Conservation (phyloP, 2,329 filamentous ascomycete genomes). For the Calonectria henricotiae region DNA sequence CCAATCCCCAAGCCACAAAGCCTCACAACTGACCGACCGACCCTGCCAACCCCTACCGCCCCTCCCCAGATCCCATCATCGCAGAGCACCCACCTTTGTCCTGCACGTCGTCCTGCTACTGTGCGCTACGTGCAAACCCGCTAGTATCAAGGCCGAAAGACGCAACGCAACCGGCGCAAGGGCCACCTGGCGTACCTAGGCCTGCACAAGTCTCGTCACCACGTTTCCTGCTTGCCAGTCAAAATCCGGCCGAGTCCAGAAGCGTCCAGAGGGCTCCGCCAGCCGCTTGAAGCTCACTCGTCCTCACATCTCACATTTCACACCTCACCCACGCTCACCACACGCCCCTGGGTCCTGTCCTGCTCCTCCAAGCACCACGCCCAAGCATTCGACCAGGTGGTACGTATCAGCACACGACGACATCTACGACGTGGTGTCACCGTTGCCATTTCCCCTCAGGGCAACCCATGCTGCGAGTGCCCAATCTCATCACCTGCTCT, state of each 20-base stretch:
- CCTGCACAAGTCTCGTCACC: conserved; percentile 27
- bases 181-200: conserved; percentile 13
- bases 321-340: background rate
- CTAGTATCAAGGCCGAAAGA: conserved; percentile 23
- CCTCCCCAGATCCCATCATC: conserved; percentile 32
- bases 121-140: conserved; percentile 15
- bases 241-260: conserved; percentile 23
- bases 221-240: conserved; percentile 25
- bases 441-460: conserved; percentile 23
- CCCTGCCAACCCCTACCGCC: conserved; percentile 21
- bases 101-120: conserved; percentile 18
- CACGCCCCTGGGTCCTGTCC: background rate
- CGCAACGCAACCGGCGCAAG: conserved; percentile 16
- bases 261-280: background rate
- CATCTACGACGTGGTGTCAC: conserved; percentile 34
- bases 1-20: conserved; percentile 19
- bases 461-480: conserved; percentile 22
- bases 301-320: background rate
- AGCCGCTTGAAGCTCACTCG: conserved; percentile 1
- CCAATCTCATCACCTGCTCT: conserved; percentile 26
- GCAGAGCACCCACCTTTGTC: conserved; percentile 21
- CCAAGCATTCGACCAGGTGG: conserved; percentile 7
- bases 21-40: conserved; percentile 13
- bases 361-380: background rate
- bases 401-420: conserved; percentile 27